Evolutionary conservation across 2,329 filamentous ascomycete genomes (phyloP).

Genomic region (Calonectria hawksworthii): DNA sequence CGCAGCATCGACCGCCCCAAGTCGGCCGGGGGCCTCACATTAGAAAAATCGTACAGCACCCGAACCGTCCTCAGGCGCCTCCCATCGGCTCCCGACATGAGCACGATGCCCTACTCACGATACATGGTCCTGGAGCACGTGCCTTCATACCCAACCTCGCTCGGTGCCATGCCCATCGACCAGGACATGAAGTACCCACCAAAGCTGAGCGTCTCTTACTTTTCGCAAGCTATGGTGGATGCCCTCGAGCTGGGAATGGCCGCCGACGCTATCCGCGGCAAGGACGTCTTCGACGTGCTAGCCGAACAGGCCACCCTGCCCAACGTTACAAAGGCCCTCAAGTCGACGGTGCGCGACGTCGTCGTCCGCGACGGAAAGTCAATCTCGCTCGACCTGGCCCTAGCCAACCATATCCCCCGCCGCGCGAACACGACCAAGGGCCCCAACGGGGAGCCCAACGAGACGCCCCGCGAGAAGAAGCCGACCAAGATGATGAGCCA

Average conservation of each 20-base stretch:
- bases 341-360: conserved; percentile 57
- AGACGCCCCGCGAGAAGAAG: conserved; percentile 33
- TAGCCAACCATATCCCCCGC: conserved; percentile 45
- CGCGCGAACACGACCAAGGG: conserved; percentile 40
- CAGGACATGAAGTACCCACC: conserved; percentile 46
- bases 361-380: conserved; percentile 54
- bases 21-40: conserved; percentile 38
- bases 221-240: conserved; percentile 61
- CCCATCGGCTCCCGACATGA: conserved; percentile 37
- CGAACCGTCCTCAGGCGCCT: conserved; percentile 41
- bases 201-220: conserved; percentile 60
- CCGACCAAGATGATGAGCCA: conserved; percentile 46
- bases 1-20: conserved; percentile 43
- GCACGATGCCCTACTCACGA: conserved; percentile 47
- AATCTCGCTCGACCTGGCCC: conserved; percentile 48
- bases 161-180: conserved; percentile 42
- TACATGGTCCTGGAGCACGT: conserved; percentile 50
- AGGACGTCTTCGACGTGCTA: conserved; percentile 70
- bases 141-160: conserved; percentile 39
- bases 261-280: conserved; percentile 55
- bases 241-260: conserved; percentile 59
- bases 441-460: conserved; percentile 32
- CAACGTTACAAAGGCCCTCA: conserved; percentile 60
- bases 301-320: conserved; percentile 60
- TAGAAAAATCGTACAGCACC: conserved; percentile 46